A percentile compares a stretch with the other conserved stretches of the same genome.
Evolutionary conservation across 148 eudicot species (phyloP).

Genomic region (Cornus florida): DNA sequence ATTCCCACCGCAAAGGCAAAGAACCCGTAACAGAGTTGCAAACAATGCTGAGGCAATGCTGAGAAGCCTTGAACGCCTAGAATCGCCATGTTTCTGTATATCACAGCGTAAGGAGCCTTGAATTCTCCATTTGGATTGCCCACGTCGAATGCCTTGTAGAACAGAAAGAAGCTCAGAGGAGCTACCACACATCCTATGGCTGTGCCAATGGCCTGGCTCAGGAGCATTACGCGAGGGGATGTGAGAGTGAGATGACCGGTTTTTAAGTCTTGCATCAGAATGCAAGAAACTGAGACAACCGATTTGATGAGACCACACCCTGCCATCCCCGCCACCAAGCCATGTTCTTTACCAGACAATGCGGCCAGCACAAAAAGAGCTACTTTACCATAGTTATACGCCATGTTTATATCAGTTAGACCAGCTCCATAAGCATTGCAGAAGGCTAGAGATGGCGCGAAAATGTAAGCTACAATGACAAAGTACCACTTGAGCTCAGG

Average conservation of each 20-base stretch:
- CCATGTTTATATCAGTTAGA: constrained; percentile 65
- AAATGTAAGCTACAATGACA: constrained; percentile 50
- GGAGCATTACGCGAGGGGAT: constrained; percentile 62
- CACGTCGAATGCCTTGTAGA: constrained; percentile 61
- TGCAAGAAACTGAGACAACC: constrained; percentile 46
- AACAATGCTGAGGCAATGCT: constrained; percentile 57
- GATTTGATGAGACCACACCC: constrained; percentile 60
- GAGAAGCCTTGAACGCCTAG: constrained; percentile 65
- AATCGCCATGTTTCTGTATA: constrained; percentile 62
- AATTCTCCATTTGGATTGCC: constrained; percentile 65
- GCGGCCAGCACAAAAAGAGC: constrained; percentile 60
- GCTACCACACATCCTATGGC: constrained; percentile 56
- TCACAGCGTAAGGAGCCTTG: constrained; percentile 65
- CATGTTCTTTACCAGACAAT: constrained; percentile 46
- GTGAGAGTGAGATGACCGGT: constrained; percentile 62
- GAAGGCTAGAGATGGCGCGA: constrained; percentile 61
- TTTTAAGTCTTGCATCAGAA: constrained; percentile 67
- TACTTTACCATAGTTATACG: constrained; percentile 65
- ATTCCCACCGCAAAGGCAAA: constrained; percentile 45
- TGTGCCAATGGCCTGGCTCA: constrained; percentile 64
- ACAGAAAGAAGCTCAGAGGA: constrained; percentile 51
- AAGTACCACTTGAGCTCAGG: constrained; percentile 70
- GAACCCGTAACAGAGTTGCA: constrained; percentile 54
- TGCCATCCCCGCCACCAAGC: constrained; percentile 55
- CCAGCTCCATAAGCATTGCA: constrained; percentile 77